Conservation (phyloP, 2,329 filamentous ascomycete genomes). For the Aurifilum marmelostoma region DNA sequence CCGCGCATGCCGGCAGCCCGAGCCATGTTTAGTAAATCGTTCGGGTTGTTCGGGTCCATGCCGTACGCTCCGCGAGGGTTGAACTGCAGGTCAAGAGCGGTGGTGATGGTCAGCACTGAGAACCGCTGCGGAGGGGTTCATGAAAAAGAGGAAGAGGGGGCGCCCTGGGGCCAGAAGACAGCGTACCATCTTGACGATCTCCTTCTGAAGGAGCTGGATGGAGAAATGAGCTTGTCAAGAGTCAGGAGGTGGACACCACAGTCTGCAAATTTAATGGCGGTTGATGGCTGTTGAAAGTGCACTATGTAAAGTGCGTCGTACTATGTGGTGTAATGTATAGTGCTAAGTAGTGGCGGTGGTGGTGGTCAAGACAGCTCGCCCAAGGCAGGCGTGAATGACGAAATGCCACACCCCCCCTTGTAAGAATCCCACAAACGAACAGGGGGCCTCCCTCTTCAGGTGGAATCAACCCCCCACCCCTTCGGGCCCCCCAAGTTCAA, state of each 20-base stretch:
- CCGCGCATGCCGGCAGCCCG: constrained; percentile 48
- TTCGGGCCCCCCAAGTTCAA: background rate
- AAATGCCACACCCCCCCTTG: constrained; percentile 12
- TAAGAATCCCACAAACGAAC: background rate
- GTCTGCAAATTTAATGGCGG: background rate
- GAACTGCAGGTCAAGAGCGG: constrained; percentile 36
- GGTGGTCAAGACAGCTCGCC: background rate
- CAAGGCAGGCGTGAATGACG: constrained; percentile 15
- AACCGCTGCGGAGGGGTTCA: background rate
- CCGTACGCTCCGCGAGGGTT: constrained; percentile 43
- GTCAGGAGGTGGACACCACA: background rate
- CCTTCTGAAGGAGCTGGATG: background rate
- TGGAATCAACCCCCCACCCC: background rate
- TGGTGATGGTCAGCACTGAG: constrained; percentile 17
- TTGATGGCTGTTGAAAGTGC: background rate
- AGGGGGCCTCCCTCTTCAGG: background rate
- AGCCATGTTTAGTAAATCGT: constrained; percentile 54
- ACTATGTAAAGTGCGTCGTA: background rate
- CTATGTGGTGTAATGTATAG: background rate
- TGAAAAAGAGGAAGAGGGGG: background rate
- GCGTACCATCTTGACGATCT: constrained; percentile 31
- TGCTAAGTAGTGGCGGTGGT: background rate
- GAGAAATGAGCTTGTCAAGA: background rate
- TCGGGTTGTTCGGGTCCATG: constrained; percentile 53
- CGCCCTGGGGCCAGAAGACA: constrained; percentile 2